Evolutionary conservation across 805 yeast species (phyloP).

Genomic region (Candida khao-thaluensis): DNA sequence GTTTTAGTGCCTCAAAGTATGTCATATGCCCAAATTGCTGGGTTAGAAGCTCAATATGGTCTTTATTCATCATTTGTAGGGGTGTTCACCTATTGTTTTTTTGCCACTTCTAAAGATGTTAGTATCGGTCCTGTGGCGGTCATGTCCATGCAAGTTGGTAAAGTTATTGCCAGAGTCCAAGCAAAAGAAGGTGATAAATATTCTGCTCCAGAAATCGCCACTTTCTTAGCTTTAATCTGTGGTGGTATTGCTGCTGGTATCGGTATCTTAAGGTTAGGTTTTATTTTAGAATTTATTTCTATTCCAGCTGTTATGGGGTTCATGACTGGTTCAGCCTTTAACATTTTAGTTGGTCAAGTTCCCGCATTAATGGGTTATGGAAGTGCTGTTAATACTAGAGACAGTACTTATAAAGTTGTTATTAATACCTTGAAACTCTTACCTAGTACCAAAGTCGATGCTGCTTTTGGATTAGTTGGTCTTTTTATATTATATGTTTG

Average conservation of each 20-base stretch:
- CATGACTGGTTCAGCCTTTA: constrained; percentile 92
- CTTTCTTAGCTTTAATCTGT: constrained; percentile 73
- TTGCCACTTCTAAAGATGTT: constrained; percentile 94
- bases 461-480: constrained; percentile 84
- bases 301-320: constrained; percentile 91
- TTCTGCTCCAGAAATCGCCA: constrained; percentile 73
- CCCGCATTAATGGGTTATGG: constrained; percentile 81
- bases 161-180: constrained; percentile 67
- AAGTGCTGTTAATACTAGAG: constrained; percentile 67
- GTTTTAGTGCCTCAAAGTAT: constrained; percentile 93
- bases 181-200: constrained; percentile 40
- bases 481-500: constrained; percentile 69
- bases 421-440: constrained; percentile 71
- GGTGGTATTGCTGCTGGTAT: constrained; percentile 83
- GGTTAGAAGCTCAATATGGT: constrained; percentile 79
- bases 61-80: constrained; percentile 91
- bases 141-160: constrained; percentile 83
- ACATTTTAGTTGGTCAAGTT: constrained; percentile 79
- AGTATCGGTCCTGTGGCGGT: constrained; percentile 97
- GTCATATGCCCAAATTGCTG: constrained; percentile 91
- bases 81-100: constrained; percentile 81
- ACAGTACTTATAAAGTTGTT: constrained; percentile 65
- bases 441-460: constrained; percentile 68
- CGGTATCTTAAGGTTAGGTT: constrained; percentile 82
- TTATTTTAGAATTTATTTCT: constrained; percentile 84